Percentiles rank a stretch among this genome's conserved stretches.
Evolutionary conservation across 106 monocot species (phyloP).

Genomic region (Chionographis japonica): DNA sequence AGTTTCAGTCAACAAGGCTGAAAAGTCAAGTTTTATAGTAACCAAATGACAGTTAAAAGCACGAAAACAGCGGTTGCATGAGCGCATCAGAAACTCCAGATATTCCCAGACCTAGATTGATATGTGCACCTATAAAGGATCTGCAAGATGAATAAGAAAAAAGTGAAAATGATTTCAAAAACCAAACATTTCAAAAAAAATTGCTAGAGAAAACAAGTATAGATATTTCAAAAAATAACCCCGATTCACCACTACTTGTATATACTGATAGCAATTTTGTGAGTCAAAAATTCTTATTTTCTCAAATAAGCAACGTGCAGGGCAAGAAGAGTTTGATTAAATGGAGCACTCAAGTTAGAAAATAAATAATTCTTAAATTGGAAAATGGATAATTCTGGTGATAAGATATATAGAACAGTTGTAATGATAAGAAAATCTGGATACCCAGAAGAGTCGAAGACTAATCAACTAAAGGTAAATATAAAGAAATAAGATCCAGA

Average conservation of each 20-base stretch:
- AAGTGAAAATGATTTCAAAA: background rate
- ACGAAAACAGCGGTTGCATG: conserved; percentile 1
- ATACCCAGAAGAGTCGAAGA: no score
- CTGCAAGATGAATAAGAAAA: conserved; percentile 26
- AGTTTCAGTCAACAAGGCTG: background rate
- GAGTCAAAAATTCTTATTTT: no score
- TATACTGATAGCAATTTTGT: background rate
- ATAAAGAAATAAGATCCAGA: no score
- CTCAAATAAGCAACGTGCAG: no score
- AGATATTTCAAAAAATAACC: background rate
- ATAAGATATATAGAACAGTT: no score
- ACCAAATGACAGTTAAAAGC: conserved; percentile 5
- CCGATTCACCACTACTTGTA: background rate
- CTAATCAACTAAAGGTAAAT: no score
- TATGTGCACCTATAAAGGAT: conserved; percentile 23
- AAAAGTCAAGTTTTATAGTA: conserved; percentile 9
- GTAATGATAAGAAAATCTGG: no score
- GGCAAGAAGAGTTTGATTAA: no score
- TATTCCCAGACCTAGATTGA: conserved; percentile 25
- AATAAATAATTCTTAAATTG: no score
- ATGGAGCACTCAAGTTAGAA: no score
- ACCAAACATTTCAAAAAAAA: background rate
- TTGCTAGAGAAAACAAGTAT: background rate
- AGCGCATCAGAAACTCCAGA: conserved; percentile 35
- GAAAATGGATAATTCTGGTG: no score